Evolutionary conservation across 169 alveolate genomes (phyloP).

Genomic region (Cryptosporidium ryanae): DNA sequence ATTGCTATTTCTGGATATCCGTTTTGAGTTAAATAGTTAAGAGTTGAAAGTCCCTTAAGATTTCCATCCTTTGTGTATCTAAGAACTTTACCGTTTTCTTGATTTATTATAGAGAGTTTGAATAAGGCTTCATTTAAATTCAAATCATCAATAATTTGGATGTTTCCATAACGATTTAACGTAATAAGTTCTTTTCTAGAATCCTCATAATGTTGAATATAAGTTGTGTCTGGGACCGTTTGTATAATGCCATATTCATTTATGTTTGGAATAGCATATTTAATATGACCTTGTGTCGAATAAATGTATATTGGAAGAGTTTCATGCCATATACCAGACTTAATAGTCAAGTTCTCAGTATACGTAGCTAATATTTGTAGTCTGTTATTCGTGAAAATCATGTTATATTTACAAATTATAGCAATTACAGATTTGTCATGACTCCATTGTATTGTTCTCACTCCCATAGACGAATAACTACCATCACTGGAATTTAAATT

Average conservation of each 20-base stretch:
- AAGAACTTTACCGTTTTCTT: constrained; percentile 77
- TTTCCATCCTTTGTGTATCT: constrained; percentile 74
- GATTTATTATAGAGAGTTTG: constrained; percentile 80
- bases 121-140: constrained; percentile 81
- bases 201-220: constrained; percentile 53
- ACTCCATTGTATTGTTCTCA: constrained; percentile 76
- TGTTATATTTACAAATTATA: constrained; percentile 79
- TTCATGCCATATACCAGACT: constrained; percentile 70
- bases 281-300: constrained; percentile 69
- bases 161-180: constrained; percentile 76
- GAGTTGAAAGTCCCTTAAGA: constrained; percentile 79
- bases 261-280: constrained; percentile 53
- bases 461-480: constrained; percentile 18
- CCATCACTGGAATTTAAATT: constrained; percentile 75
- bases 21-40: constrained; percentile 81
- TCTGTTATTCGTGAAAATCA: constrained; percentile 78
- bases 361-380: constrained; percentile 73
- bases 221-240: constrained; percentile 45
- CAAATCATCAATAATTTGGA: constrained; percentile 75
- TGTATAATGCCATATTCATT: constrained; percentile 63
- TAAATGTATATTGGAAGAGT: constrained; percentile 62
- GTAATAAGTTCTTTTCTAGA: constrained; percentile 73
- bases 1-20: constrained; percentile 82
- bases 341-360: constrained; percentile 64
- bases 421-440: constrained; percentile 80